A percentile compares a stretch with the other conserved stretches of the same genome.
These are phyloP conservation scores for Colletotrichum australisinense DNA, from an alignment of 2,329 filamentous ascomycete species.

Conservation along the genomic window DNA sequence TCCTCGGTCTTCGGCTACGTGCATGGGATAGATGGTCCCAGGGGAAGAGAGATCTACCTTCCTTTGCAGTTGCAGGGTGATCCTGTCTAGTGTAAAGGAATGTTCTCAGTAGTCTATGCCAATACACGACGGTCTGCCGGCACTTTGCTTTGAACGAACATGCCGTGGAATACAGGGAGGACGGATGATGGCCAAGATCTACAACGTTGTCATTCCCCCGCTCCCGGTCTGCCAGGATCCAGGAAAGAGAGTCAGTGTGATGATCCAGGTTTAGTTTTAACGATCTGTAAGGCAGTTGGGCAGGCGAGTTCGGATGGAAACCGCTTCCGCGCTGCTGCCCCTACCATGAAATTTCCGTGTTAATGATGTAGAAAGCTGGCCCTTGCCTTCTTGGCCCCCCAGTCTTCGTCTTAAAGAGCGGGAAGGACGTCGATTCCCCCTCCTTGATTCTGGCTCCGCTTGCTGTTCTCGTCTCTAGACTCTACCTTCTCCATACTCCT, in stretches of 20 bases:
- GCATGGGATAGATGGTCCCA: background rate
- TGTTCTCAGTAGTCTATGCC: too few relatives aligned
- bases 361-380: background rate
- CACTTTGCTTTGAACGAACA: conserved; percentile 3
- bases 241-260: background rate
- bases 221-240: conserved; percentile 8
- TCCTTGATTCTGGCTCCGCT: background rate
- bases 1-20: background rate
- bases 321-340: background rate
- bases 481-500: background rate
- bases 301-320: conserved; percentile 2
- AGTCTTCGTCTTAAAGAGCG: background rate
- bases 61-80: background rate
- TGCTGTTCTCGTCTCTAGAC: background rate
- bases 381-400: background rate
- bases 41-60: background rate
- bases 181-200: conserved; percentile 20
- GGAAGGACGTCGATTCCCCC: background rate
- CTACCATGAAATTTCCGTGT: background rate
- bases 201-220: conserved; percentile 11
- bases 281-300: background rate
- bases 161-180: conserved; percentile 4
- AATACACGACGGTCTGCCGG: background rate
- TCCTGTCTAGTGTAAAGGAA: background rate
- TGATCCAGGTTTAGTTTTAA: background rate